These are phyloP conservation scores for Plasmodium coatneyi DNA, from an alignment of 169 alveolate genomes.

Conservation along the genomic window DNA sequence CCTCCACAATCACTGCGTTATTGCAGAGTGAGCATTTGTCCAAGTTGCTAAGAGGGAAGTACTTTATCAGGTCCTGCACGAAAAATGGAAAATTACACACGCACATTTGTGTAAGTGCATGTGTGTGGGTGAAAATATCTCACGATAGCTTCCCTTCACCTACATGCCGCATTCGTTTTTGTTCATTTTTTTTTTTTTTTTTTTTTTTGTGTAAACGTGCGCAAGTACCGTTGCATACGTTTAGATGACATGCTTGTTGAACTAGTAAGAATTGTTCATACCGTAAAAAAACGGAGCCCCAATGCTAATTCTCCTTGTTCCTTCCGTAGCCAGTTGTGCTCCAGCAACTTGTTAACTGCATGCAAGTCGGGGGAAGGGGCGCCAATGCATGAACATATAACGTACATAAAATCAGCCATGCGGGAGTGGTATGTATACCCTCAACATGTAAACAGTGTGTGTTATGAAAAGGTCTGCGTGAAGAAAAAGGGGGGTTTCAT, in stretches of 20 bases:
- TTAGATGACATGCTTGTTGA: not conserved
- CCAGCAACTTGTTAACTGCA: constrained; percentile 30
- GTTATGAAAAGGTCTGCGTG: not conserved
- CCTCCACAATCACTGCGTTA: constrained; percentile 67
- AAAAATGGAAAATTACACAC: not conserved
- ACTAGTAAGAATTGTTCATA: not conserved
- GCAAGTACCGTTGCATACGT: not conserved
- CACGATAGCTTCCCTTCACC: not conserved
- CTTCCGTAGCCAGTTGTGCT: constrained; percentile 26
- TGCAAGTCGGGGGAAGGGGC: not conserved
- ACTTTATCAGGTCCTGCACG: constrained; percentile 61
- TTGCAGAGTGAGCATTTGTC: constrained; percentile 66
- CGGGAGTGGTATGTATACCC: not conserved
- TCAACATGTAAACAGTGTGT: not conserved
- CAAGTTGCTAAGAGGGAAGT: constrained; percentile 33
- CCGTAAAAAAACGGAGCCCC: constrained; percentile 63
- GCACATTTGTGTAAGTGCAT: not conserved
- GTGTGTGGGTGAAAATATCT: not conserved
- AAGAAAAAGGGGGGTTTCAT: not conserved
- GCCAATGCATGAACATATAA: not conserved
- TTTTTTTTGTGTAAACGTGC: constrained; percentile 16
- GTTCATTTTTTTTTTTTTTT: not conserved
- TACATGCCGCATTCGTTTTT: not conserved
- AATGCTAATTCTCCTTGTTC: constrained; percentile 15
- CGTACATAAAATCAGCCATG: not conserved